phyloP scores from a whole-genome alignment of 495 filamentous ascomycete species.

The Penicillium coffeae region DNA sequence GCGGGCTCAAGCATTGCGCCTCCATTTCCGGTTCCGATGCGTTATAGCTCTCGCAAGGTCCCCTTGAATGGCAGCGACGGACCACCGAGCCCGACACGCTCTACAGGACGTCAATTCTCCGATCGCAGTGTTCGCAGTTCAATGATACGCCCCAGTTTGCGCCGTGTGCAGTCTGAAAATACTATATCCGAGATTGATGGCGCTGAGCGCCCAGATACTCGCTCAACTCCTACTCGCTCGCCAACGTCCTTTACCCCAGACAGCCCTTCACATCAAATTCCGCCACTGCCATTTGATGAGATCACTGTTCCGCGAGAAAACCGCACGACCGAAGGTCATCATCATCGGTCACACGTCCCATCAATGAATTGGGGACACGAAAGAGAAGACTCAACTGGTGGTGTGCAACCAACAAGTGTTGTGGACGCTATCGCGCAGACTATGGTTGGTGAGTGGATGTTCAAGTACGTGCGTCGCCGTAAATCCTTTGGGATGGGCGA shows the following conservation, averaged over 20 bases:
- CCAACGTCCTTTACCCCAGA: slow-evolving; percentile 61
- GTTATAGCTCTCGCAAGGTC: slow-evolving; percentile 79
- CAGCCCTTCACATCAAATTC: slow-evolving; percentile 58
- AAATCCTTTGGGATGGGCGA: slow-evolving; percentile 83
- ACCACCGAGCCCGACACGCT: slow-evolving; percentile 72
- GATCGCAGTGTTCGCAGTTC: slow-evolving; percentile 31
- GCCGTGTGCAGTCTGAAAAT: slow-evolving; percentile 79
- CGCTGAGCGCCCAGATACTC: slow-evolving; percentile 47
- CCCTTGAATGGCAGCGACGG: slow-evolving; percentile 72
- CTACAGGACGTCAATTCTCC: slow-evolving; percentile 40
- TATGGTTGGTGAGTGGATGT: slow-evolving; percentile 99
- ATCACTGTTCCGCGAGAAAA: slow-evolving; percentile 53
- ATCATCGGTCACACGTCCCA: slow-evolving; percentile 15
- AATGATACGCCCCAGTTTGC: slow-evolving; percentile 48
- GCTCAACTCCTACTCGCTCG: slow-evolving; percentile 63
- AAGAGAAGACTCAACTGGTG: slow-evolving; percentile 52
- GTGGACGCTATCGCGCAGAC: slow-evolving; percentile 98
- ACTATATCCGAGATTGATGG: slow-evolving; percentile 54
- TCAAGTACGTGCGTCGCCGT: slow-evolving; percentile 89
- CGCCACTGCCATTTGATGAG: slow-evolving; percentile 70
- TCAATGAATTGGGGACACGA: slow-evolving; percentile 27
- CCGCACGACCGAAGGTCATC: slow-evolving; percentile 13
- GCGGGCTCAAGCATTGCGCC: slow-evolving; percentile 48
- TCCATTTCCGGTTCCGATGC: slow-evolving; percentile 86
- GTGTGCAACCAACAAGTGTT: slow-evolving; percentile 70